Conservation (phyloP, 192 early-diverging fungal species). For the Chytriomyces hyalinus region DNA sequence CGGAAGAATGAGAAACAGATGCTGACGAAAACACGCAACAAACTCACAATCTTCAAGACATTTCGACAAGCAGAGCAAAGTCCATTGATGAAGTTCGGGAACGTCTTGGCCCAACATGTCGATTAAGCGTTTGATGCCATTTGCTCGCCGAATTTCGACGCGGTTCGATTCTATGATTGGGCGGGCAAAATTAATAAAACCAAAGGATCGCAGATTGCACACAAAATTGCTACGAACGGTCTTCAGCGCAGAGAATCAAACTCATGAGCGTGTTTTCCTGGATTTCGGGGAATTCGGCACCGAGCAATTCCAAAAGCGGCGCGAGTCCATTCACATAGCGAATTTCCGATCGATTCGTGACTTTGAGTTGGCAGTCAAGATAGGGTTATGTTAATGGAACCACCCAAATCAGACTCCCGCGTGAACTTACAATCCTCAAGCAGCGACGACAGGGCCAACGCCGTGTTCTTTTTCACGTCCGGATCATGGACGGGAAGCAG, state of each 20-base stretch:
- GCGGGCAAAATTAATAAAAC: not conserved
- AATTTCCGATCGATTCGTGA: constrained; percentile 55
- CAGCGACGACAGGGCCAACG: constrained; percentile 48
- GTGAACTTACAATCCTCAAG: constrained; percentile 57
- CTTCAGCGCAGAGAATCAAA: constrained; percentile 54
- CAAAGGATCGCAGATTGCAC: not conserved
- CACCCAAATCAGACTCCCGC: not conserved
- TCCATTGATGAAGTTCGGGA: constrained; percentile 50
- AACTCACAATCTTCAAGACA: constrained; percentile 58
- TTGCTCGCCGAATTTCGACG: constrained; percentile 53
- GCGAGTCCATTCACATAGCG: constrained; percentile 54
- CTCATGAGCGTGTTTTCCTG: constrained; percentile 55
- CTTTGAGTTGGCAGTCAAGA: constrained; percentile 17
- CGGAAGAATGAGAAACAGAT: not conserved
- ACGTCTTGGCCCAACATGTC: constrained; percentile 51
- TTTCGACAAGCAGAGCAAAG: constrained; percentile 50
- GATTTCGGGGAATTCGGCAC: constrained; percentile 55
- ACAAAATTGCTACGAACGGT: constrained; percentile 38
- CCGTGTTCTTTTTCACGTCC: constrained; percentile 61
- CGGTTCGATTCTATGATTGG: constrained; percentile 48
- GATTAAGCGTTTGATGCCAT: constrained; percentile 50
- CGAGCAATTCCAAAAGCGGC: constrained; percentile 52
- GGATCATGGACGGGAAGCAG: constrained; percentile 59
- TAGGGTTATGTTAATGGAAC: not conserved
- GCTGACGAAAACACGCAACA: not conserved